Conservation (phyloP, 345 rosid species). For the Luvunga scandens region DNA sequence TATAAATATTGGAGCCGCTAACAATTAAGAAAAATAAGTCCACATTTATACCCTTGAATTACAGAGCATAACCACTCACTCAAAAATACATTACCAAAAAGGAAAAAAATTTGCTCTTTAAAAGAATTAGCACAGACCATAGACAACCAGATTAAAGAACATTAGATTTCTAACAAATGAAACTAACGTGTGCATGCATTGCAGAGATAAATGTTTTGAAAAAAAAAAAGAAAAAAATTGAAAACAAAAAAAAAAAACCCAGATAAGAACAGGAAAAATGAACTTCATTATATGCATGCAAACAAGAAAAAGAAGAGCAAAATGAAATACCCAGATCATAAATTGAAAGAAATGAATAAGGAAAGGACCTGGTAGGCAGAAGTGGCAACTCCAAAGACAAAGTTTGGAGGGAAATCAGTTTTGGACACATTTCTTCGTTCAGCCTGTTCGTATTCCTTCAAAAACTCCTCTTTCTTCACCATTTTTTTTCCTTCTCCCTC, state of each 20-base stretch:
- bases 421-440: constrained; percentile 19
- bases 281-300: not conserved
- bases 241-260: not conserved
- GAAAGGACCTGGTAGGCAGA: constrained; percentile 52
- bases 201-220: not conserved
- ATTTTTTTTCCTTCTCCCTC: constrained; percentile 4
- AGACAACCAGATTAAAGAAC: not conserved
- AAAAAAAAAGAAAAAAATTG: not conserved
- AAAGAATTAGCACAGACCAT: not conserved
- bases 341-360: not conserved
- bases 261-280: not conserved
- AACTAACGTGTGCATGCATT: not conserved
- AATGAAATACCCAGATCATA: constrained; percentile 6
- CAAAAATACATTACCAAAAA: too few relatives aligned
- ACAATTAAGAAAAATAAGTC: not conserved
- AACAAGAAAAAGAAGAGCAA: not conserved
- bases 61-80: not conserved
- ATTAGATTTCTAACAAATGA: not conserved
- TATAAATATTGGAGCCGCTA: not conserved
- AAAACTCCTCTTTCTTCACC: constrained; percentile 32
- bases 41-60: not conserved
- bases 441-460: constrained; percentile 10
- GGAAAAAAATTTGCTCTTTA: not conserved
- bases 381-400: constrained; percentile 65
- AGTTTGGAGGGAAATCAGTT: constrained; percentile 47